Evolutionary conservation across 192 early-diverging fungal species (phyloP).

Genomic region (Entophlyctis luteolus): DNA sequence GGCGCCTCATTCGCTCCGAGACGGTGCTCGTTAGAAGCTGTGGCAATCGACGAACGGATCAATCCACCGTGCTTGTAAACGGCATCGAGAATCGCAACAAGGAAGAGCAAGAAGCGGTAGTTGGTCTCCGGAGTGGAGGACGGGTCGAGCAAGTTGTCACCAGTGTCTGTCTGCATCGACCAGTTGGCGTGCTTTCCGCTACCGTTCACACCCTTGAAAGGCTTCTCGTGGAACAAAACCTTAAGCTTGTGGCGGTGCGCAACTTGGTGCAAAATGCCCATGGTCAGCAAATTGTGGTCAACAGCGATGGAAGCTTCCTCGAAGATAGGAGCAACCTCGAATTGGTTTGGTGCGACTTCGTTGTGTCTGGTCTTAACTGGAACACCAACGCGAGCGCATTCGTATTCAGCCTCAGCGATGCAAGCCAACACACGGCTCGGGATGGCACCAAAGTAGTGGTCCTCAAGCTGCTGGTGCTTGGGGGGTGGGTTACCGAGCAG

Average conservation of each 20-base stretch:
- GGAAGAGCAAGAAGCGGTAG: conserved; percentile 93
- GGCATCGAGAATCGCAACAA: conserved; percentile 85
- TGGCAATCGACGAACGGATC: conserved; percentile 85
- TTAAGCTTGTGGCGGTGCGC: conserved; percentile 96
- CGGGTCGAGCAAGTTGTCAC: conserved; percentile 96
- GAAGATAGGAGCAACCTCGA: conserved; percentile 97
- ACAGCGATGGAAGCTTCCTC: conserved; percentile 92
- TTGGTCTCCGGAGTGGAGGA: conserved; percentile 94
- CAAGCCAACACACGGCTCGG: conserved; percentile 84
- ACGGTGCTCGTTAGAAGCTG: conserved; percentile 95
- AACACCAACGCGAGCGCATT: conserved; percentile 87
- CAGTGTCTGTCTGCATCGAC: conserved; percentile 87
- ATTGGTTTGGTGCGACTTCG: conserved; percentile 97
- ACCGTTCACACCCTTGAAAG: conserved; percentile 97
- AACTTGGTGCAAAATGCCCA: conserved; percentile 94
- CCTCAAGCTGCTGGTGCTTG: conserved; percentile 97
- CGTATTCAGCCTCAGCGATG: conserved; percentile 90
- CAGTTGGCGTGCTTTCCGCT: conserved; percentile 99
- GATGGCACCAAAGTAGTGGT: conserved; percentile 98
- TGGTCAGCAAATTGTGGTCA: conserved; percentile 96
- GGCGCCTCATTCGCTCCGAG: conserved; percentile 97
- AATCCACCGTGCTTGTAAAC: conserved; percentile 88
- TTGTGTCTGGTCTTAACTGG: conserved; percentile 99
- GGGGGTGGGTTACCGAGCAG: conserved; percentile 89
- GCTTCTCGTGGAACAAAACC: conserved; percentile 97